Evolutionary conservation across 116 monocot genomes (phyloP).

Genomic region (Dioscorea cayenensis): DNA sequence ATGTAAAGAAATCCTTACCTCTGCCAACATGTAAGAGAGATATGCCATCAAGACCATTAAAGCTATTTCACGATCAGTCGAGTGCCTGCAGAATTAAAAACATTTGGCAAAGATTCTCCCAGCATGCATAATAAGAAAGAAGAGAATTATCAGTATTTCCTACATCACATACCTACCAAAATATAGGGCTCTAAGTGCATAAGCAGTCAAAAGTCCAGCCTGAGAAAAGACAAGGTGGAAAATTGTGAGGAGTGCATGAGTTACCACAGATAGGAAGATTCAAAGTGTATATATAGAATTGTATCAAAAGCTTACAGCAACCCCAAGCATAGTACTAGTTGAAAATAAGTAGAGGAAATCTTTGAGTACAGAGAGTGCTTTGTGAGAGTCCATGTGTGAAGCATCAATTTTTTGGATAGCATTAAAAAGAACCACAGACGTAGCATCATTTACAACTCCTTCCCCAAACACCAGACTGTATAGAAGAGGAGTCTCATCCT

Average conservation of each 20-base stretch:
- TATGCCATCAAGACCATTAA: constrained; percentile 64
- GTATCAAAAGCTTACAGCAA: constrained; percentile 37
- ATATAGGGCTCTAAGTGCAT: constrained; percentile 59
- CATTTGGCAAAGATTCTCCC: neutral
- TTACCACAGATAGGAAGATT: neutral
- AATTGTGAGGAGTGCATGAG: neutral
- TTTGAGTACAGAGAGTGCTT: constrained; percentile 19
- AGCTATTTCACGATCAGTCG: constrained; percentile 59
- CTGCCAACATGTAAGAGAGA: constrained; percentile 61
- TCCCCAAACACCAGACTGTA: constrained; percentile 86
- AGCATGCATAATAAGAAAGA: neutral
- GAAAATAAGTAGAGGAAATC: constrained; percentile 65
- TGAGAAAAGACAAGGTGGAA: constrained; percentile 15
- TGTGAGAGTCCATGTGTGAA: constrained; percentile 35
- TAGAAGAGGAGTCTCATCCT: constrained; percentile 65
- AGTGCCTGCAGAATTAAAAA: constrained; percentile 37
- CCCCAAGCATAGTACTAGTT: constrained; percentile 52
- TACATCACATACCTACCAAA: constrained; percentile 53
- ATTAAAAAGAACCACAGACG: constrained; percentile 57
- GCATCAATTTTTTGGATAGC: constrained; percentile 48
- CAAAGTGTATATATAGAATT: neutral
- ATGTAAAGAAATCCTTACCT: constrained; percentile 24
- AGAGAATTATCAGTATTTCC: too few relatives aligned
- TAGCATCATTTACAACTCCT: constrained; percentile 83
- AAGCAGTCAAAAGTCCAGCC: constrained; percentile 69